A percentile compares a stretch with the other conserved stretches of the same genome.
Evolutionary conservation across 768 basidiomycete genomes (phyloP).

Genomic region (Collybia nuda): DNA sequence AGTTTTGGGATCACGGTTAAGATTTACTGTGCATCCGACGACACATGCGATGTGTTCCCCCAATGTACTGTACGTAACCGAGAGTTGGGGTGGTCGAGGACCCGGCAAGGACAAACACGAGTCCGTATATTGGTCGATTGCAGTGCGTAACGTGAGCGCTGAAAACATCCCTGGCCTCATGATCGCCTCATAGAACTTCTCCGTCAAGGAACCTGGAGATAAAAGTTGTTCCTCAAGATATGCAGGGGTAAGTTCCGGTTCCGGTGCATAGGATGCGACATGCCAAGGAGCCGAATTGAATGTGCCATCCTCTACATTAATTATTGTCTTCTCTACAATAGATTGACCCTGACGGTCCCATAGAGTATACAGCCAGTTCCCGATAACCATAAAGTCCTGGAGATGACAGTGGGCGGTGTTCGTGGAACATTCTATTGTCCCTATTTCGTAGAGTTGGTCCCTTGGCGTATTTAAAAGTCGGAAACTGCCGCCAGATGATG

Average conservation of each 20-base stretch:
- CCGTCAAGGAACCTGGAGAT: conserved; percentile 67
- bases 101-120: conserved; percentile 68
- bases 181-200: conserved; percentile 79
- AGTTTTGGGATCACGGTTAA: conserved; percentile 73
- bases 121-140: conserved; percentile 80
- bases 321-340: conserved; percentile 56
- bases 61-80: conserved; percentile 61
- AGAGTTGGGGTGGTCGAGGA: conserved; percentile 54
- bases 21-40: conserved; percentile 81
- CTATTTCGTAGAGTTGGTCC: conserved; percentile 60
- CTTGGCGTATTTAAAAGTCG: conserved; percentile 55
- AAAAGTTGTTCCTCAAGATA: conserved; percentile 85
- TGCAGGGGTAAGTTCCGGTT: conserved; percentile 79
- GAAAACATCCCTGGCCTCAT: conserved; percentile 91
- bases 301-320: conserved; percentile 36
- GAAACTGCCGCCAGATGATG: conserved; percentile 79
- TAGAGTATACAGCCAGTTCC: conserved; percentile 58
- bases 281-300: conserved; percentile 45
- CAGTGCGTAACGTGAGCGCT: conserved; percentile 72
- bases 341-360: conserved; percentile 85
- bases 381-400: conserved; percentile 72
- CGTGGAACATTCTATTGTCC: conserved; percentile 57
- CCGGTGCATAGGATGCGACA: conserved; percentile 59
- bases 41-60: conserved; percentile 78
- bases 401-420: conserved; percentile 68